Conservation (phyloP, 2,329 filamentous ascomycete species). For the Cladosporium sp. region DNA sequence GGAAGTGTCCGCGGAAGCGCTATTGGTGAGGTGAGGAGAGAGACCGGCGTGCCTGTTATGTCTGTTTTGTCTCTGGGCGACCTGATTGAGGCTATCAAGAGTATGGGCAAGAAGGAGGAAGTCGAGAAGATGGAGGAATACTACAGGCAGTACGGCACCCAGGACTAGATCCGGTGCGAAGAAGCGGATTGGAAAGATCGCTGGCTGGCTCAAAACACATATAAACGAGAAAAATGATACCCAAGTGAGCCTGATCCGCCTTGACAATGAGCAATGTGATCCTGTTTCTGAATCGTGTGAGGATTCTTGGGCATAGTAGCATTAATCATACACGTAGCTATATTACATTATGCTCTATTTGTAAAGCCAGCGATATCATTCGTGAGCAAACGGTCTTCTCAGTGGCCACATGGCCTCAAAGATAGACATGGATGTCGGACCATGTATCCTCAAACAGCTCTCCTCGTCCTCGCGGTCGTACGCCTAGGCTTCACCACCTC, state of each 20-base stretch:
- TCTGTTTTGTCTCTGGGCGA: slow-evolving; percentile 82
- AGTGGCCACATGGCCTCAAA: no score
- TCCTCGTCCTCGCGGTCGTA: slow-evolving; percentile 30
- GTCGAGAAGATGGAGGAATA: slow-evolving; percentile 66
- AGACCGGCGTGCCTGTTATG: slow-evolving; percentile 78
- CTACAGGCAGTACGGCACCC: slow-evolving; percentile 40
- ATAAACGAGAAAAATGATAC: background rate
- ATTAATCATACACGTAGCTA: no score
- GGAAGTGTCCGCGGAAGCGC: slow-evolving; percentile 69
- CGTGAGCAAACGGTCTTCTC: no score
- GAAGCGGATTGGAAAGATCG: background rate
- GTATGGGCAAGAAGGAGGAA: slow-evolving; percentile 43
- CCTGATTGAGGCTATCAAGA: slow-evolving; percentile 51
- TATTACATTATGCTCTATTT: no score
- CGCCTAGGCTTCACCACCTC: slow-evolving; percentile 28
- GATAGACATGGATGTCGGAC: no score
- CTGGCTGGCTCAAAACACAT: background rate
- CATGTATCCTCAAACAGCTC: no score
- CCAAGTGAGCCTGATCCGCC: background rate
- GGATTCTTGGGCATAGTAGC: no score
- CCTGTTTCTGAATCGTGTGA: no score
- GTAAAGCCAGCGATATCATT: no score
- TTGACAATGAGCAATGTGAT: no score
- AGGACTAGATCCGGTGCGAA: background rate
- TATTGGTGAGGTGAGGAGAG: slow-evolving; percentile 78